These are phyloP conservation scores for Rhodosporidiobolus odoratus DNA, from an alignment of 768 basidiomycete species.

Conservation along the genomic window DNA sequence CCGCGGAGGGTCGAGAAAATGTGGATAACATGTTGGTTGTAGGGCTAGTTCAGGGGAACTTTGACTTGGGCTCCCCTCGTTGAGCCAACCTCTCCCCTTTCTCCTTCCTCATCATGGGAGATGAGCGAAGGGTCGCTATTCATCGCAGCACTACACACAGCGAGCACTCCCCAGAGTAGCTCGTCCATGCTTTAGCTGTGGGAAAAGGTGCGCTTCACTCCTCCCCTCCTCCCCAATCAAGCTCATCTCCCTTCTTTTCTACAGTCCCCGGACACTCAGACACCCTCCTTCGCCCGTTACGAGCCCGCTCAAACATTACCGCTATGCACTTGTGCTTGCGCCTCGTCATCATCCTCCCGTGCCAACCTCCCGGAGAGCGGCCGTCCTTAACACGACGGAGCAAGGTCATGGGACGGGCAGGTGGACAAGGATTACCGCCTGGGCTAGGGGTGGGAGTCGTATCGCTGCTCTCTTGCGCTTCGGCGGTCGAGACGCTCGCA, in stretches of 20 bases:
- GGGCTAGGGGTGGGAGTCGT: not conserved
- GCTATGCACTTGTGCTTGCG: not conserved
- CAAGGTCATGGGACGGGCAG: not conserved
- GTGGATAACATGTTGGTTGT: too few relatives aligned
- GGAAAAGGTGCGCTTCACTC: constrained; percentile 27
- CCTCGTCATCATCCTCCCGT: not conserved
- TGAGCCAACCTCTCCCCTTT: not conserved
- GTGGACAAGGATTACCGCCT: not conserved
- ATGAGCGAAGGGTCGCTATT: constrained; percentile 1
- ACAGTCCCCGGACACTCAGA: constrained; percentile 26
- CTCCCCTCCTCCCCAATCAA: not conserved
- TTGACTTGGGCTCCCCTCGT: not conserved
- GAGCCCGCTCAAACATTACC: not conserved
- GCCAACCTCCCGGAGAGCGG: constrained; percentile 11
- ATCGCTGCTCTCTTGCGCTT: not conserved
- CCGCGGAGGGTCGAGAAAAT: too few relatives aligned
- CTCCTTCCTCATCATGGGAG: constrained; percentile 2
- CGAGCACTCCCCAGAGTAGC: not conserved
- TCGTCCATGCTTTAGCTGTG: constrained; percentile 16
- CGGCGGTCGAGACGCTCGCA: not conserved
- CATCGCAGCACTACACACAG: constrained; percentile 8
- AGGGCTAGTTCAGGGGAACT: not conserved
- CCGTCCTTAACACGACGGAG: constrained; percentile 25
- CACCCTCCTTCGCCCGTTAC: not conserved
- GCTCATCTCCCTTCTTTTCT: not conserved